phyloP scores from a whole-genome alignment of 2,329 filamentous ascomycete genomes.

The Talaromyces sp. region DNA sequence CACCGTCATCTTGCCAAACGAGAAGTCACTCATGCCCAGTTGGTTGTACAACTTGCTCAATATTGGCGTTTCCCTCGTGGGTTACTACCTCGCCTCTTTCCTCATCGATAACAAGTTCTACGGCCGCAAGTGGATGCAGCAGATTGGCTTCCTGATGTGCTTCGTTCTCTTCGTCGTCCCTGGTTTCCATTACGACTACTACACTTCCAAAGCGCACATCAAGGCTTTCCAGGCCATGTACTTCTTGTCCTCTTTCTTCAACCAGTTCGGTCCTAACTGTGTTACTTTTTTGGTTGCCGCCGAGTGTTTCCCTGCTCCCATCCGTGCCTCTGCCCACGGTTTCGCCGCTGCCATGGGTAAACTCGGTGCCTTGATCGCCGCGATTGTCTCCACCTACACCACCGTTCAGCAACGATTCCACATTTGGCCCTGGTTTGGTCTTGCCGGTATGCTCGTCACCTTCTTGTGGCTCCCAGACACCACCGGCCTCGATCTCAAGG shows the following conservation, averaged over 20 bases:
- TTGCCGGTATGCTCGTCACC: constrained; percentile 79
- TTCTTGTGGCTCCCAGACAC: constrained; percentile 90
- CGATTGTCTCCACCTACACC: constrained; percentile 94
- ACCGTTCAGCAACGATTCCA: constrained; percentile 78
- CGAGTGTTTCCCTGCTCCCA: constrained; percentile 91
- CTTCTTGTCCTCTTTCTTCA: constrained; percentile 97
- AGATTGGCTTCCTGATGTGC: constrained; percentile 85
- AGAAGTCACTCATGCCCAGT: constrained; percentile 71
- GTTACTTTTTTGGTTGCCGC: constrained; percentile 95
- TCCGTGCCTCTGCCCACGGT: constrained; percentile 90
- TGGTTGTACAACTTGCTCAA: constrained; percentile 96
- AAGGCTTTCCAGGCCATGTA: constrained; percentile 97
- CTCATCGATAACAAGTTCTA: constrained; percentile 96
- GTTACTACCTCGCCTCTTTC: constrained; percentile 87
- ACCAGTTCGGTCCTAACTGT: constrained; percentile 95
- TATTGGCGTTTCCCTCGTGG: constrained; percentile 75
- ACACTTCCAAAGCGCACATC: constrained; percentile 66
- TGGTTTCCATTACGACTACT: constrained; percentile 83
- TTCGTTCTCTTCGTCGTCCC: constrained; percentile 93
- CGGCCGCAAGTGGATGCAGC: constrained; percentile 94
- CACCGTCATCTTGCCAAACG: constrained; percentile 66
- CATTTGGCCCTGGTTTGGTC: constrained; percentile 92
- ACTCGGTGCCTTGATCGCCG: constrained; percentile 77
- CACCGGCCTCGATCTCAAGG: constrained; percentile 91
- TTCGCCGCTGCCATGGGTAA: constrained; percentile 92